A percentile compares a stretch with the other conserved stretches of the same genome.
Evolutionary conservation across 1,139 yeast species (phyloP).

Genomic region (Saccharomycopsis phalli): DNA sequence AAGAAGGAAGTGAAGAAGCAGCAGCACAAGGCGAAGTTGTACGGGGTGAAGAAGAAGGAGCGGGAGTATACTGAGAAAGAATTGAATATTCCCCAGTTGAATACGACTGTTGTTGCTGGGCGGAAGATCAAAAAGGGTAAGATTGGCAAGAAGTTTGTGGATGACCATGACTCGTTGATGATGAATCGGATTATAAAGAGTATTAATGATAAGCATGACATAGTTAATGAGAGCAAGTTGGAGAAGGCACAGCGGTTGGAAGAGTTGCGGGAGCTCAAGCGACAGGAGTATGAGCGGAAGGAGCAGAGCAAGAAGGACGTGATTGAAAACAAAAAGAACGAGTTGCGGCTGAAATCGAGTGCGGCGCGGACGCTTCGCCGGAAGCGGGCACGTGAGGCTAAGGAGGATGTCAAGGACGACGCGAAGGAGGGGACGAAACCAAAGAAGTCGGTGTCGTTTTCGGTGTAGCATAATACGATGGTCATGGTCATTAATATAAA

Average conservation of each 20-base stretch:
- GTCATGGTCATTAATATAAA: no score
- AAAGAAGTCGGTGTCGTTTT: slow-evolving; percentile 28
- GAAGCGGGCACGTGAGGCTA: slow-evolving; percentile 50
- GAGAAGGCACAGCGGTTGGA: slow-evolving; percentile 86
- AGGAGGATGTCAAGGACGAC: slow-evolving; percentile 31
- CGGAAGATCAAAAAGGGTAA: slow-evolving; percentile 70
- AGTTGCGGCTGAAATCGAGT: slow-evolving; percentile 61
- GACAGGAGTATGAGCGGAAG: slow-evolving; percentile 77
- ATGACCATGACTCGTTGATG: slow-evolving; percentile 57
- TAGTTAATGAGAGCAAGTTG: slow-evolving; percentile 77
- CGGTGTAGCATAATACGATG: slow-evolving; percentile 17
- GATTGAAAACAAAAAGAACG: slow-evolving; percentile 69
- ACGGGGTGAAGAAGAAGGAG: slow-evolving; percentile 54
- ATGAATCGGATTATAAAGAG: slow-evolving; percentile 62
- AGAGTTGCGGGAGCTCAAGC: slow-evolving; percentile 78
- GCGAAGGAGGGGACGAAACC: slow-evolving; percentile 29
- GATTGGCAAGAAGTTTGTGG: slow-evolving; percentile 87
- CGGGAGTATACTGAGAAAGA: slow-evolving; percentile 67
- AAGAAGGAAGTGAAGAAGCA: slow-evolving; percentile 55
- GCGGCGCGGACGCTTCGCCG: slow-evolving; percentile 63
- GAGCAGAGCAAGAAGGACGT: slow-evolving; percentile 63
- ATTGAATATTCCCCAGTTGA: slow-evolving; percentile 66
- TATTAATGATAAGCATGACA: slow-evolving; percentile 76
- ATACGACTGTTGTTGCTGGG: slow-evolving; percentile 80
- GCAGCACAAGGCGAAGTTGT: slow-evolving; percentile 53